phyloP scores from a whole-genome alignment of 1,139 yeast genomes.

The Pichia sp. region DNA sequence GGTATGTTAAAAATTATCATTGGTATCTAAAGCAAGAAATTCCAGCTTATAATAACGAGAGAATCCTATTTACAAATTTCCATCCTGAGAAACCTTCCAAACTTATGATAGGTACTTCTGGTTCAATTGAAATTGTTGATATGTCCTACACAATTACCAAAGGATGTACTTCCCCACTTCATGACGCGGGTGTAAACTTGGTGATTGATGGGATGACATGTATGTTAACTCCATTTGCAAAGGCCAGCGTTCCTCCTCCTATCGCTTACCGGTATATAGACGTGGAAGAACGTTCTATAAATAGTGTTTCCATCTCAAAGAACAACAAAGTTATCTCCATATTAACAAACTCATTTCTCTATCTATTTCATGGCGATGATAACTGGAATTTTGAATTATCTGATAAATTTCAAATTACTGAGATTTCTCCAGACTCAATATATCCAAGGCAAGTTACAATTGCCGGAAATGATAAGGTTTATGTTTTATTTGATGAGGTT shows the following conservation, averaged over 20 bases:
- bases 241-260: conserved; percentile 96
- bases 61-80: conserved; percentile 59
- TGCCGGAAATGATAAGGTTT: conserved; percentile 46
- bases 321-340: conserved; percentile 60
- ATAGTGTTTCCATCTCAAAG: conserved; percentile 60
- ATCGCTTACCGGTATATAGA: conserved; percentile 66
- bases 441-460: conserved; percentile 62
- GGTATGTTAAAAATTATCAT: conserved; percentile 92
- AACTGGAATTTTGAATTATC: conserved; percentile 39
- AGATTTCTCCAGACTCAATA: conserved; percentile 32
- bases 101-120: conserved; percentile 56
- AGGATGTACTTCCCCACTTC: conserved; percentile 66
- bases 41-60: conserved; percentile 32
- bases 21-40: conserved; percentile 92
- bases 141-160: conserved; percentile 59
- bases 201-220: conserved; percentile 78
- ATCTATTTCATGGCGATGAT: conserved; percentile 38
- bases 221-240: conserved; percentile 73
- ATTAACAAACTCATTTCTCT: conserved; percentile 42
- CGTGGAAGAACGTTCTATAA: conserved; percentile 45
- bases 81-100: conserved; percentile 88
- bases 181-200: conserved; percentile 71
- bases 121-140: conserved; percentile 58
- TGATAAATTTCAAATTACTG: conserved; percentile 34
- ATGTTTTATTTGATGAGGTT: conserved; percentile 49